Evolutionary conservation across 768 basidiomycete species (phyloP), one percentile per base, ranked within the genome.

Genomic region (Lentinula raphanica): DNA sequence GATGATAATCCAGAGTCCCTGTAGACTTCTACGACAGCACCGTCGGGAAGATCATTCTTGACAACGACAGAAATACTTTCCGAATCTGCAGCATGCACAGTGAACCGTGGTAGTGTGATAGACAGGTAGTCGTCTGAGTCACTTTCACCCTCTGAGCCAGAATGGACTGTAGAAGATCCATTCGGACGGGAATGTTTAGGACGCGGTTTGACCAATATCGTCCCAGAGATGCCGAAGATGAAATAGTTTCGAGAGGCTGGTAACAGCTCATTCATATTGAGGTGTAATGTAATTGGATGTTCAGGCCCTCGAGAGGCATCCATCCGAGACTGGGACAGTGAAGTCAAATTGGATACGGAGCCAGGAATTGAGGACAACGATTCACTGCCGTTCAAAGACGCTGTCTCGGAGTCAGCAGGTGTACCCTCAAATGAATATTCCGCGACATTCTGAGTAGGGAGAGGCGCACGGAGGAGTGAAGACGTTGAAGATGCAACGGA

Each of bases 201-300:
- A 50, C 76, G 77, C 45, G 86, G 74, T 5, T 77, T 78, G 31
- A 92, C 70, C 3, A 91, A 73, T 44, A 92, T 74, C 6, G 79
- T 84, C 5, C 90, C 89, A 11, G 78, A 76, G 46, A 92, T 80
- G 11, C 74, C 79, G 69, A 92, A 89, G 5, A 78, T 79, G 64
- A 92, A 86, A 15, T 74, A 63, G 59, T 84, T 85, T 69, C 85
- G 87, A 28, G 78, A 72, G 8, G 88, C 82, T 2, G 84, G 80
- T 25, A 83, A 75, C 6, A 92, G 74, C 40, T 92, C 88, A 62
- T 89, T 88, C 77, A 92, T 89, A 65, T 92, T 90, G 59, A 93
- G 62, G 66, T 91, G 89, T 8, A 92, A 70, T 0, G 88, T 89
- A 45, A 93, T 76, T 2, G 88, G 85, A 13, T 77, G 71, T 19